phyloP scores from a whole-genome alignment of 2,329 filamentous ascomycete genomes.

The Xylaria polymorpha region DNA sequence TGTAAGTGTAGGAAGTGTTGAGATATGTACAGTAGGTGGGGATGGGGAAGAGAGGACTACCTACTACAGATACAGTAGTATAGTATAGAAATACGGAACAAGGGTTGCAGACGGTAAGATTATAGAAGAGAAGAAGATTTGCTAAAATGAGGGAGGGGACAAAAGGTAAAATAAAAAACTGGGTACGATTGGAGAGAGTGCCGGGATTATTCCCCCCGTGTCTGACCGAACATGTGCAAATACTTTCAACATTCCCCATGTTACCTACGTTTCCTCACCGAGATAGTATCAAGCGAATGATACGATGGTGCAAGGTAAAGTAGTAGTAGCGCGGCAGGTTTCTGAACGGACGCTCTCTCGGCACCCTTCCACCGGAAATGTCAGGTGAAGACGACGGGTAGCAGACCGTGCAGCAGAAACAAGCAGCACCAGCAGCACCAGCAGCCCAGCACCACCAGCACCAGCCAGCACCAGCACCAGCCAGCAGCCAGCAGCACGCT shows the following conservation, averaged over 20 bases:
- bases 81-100: not conserved
- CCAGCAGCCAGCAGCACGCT: constrained; percentile 10
- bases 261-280: constrained; percentile 38
- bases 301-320: constrained; percentile 29
- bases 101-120: not conserved
- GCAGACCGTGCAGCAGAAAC: constrained; percentile 28
- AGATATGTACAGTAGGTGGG: not conserved
- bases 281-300: constrained; percentile 37
- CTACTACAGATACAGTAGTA: too few species aligned
- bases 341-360: constrained; percentile 19
- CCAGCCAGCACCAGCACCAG: too few species aligned
- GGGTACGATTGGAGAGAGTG: constrained; percentile 32
- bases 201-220: constrained; percentile 31
- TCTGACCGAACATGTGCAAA: constrained; percentile 36
- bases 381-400: constrained; percentile 36
- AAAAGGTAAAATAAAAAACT: constrained; percentile 5
- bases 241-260: constrained; percentile 15
- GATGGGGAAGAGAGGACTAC: not conserved
- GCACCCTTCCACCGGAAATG: constrained; percentile 32
- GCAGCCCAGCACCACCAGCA: too few species aligned
- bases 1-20: not conserved
- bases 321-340: constrained; percentile 29
- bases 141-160: not conserved
- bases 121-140: not conserved
- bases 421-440: not conserved